Evolutionary conservation across 2,329 filamentous ascomycete genomes (phyloP).

Genomic region (Pseudogymnoascus pannorum): DNA sequence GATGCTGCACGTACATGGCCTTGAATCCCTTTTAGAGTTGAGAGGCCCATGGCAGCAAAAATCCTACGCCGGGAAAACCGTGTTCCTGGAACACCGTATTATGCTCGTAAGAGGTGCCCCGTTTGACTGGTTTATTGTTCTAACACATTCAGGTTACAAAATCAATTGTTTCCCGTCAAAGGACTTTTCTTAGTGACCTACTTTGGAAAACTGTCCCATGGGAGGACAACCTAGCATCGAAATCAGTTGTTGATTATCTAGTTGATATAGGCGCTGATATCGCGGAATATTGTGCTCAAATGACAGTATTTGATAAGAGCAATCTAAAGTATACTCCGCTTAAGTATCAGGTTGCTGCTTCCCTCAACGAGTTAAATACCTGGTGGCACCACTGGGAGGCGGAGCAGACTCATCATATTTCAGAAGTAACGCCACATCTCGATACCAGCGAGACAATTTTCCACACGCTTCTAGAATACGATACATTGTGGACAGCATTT

Average conservation of each 20-base stretch:
- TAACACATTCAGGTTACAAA: slow-evolving; percentile 12
- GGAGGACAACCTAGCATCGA: slow-evolving; percentile 15
- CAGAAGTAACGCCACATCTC: background rate
- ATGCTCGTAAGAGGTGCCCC: too few relatives aligned
- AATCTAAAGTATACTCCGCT: background rate
- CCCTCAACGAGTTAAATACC: slow-evolving; percentile 12
- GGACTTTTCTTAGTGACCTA: slow-evolving; percentile 12
- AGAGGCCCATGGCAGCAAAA: too few relatives aligned
- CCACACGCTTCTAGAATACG: slow-evolving; percentile 12
- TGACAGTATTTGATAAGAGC: background rate
- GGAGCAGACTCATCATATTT: background rate
- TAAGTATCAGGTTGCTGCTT: slow-evolving; percentile 7
- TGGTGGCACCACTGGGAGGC: slow-evolving; percentile 14
- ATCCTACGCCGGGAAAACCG: too few relatives aligned
- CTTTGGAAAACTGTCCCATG: slow-evolving; percentile 17
- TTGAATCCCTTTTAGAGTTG: too few relatives aligned
- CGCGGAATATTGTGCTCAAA: slow-evolving; percentile 4
- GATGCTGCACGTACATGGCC: too few relatives aligned
- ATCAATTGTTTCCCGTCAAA: slow-evolving; percentile 12
- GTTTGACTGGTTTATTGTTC: too few relatives aligned
- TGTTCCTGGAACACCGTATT: too few relatives aligned
- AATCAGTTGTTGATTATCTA: slow-evolving; percentile 14
- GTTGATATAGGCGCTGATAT: slow-evolving; percentile 14
- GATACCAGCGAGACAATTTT: slow-evolving; percentile 5
- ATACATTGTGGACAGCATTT: slow-evolving; percentile 12